These are phyloP conservation scores for Cyberlindnera samutprakarnensis DNA, from an alignment of 805 yeast genomes.

Conservation along the genomic window DNA sequence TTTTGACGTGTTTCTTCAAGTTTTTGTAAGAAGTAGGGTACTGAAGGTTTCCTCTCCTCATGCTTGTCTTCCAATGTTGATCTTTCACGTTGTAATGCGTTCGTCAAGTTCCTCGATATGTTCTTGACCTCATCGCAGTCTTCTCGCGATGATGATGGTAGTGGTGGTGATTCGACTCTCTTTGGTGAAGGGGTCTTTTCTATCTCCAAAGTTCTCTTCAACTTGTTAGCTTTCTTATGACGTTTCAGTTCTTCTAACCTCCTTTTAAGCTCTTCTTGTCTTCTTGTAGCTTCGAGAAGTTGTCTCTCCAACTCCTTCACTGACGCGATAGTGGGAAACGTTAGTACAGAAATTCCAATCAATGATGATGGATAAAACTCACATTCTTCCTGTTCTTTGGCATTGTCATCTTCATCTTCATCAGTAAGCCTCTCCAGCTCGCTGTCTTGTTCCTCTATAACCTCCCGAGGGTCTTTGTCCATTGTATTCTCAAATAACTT, in stretches of 20 bases:
- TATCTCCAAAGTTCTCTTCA: too few relatives aligned
- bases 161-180: not conserved
- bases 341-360: too few relatives aligned
- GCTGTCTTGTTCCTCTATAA: conserved; percentile 4
- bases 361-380: too few relatives aligned
- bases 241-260: not conserved
- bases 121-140: too few relatives aligned
- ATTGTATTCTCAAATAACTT: too few relatives aligned
- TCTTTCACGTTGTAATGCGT: too few relatives aligned
- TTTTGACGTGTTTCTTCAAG: conserved; percentile 22
- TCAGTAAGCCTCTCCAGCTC: conserved; percentile 9
- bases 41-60: conserved; percentile 17
- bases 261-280: conserved; percentile 1
- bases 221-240: too few relatives aligned
- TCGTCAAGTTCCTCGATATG: too few relatives aligned
- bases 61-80: not conserved
- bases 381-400: too few relatives aligned
- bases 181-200: conserved; percentile 11
- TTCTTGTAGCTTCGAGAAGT: conserved; percentile 1
- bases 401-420: too few relatives aligned
- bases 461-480: conserved; percentile 11
- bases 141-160: too few relatives aligned
- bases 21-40: conserved; percentile 28
- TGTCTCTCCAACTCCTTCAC: conserved; percentile 3
- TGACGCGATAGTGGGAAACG: too few relatives aligned